Base-by-base conservation (phyloP, 2,329 filamentous ascomycete genomes). In the Madurella mycetomatis region DNA sequence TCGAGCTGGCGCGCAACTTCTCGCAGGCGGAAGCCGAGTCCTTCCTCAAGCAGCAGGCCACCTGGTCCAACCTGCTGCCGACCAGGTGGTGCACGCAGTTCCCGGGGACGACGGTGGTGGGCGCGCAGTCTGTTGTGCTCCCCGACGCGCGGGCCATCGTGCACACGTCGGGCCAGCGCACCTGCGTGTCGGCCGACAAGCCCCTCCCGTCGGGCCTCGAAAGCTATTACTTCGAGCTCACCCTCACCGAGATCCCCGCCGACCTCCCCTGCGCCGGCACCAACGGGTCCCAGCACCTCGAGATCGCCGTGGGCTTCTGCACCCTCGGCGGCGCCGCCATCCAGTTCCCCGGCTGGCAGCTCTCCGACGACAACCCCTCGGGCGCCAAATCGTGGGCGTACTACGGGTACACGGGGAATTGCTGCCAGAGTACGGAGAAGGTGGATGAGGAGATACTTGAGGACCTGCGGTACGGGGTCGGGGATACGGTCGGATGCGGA, bases 141-240 rank as follows among this genome's bases (percentile, higher is more conserved):
- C 37, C 48, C 4, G 53, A 54, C 11, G 49, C 56, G 1, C 44
- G 5, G 5, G 19, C 34, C 18, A 37, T 58, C 3, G 2, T 37
- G 15, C 54, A 57, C 25, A 34, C 45, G 1, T 39, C 41, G 0
- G 41, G 44, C 13, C 52, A 54, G 42, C 8, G 53, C 7, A 48
- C 58, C 1, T 59, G 54, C 25, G 42, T 62, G 5, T 55, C 61
- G 18, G 54, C 58, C 1, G 57, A 64, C 43, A 47, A 49, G 25
- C 58, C 60, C 16, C 49, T 62, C n/a, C 61, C 61, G 0, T 34
- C 52, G 0, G 56, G 58, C 5, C 18, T 64, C 44, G 60, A 57
- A 31, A 15, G 48, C 32, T 62, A 59, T 37, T 64, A 64, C 25
- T 64, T 60, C 32, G 61, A 64, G 45, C 40, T 64, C 1, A 58